Conservation (phyloP, 2,329 filamentous ascomycete genomes). For the Aspergillus hortae region DNA sequence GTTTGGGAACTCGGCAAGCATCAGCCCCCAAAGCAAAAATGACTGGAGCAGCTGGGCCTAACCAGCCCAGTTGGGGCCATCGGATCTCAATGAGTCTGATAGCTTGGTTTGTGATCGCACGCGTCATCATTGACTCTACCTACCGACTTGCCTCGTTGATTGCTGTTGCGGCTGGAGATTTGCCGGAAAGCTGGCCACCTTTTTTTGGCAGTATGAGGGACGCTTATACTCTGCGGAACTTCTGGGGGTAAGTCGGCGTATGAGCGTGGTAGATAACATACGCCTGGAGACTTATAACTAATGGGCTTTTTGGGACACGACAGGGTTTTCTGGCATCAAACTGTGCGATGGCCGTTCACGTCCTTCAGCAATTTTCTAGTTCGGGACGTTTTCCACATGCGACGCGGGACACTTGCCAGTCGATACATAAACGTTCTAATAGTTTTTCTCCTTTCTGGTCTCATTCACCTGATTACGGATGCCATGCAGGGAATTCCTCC, state of each 20-base stretch:
- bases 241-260: slow-evolving; percentile 12
- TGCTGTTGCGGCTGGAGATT: slow-evolving; percentile 13
- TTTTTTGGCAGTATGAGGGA: slow-evolving; percentile 21
- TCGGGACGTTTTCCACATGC: neutral
- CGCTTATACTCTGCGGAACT: slow-evolving; percentile 23
- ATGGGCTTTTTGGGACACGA: neutral
- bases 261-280: no score
- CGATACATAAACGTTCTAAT: neutral
- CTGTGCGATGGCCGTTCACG: neutral
- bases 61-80: slow-evolving; percentile 2
- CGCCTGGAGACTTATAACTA: neutral
- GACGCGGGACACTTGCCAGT: neutral
- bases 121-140: slow-evolving; percentile 16
- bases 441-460: neutral
- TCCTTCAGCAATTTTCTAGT: neutral
- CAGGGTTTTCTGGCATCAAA: neutral
- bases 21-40: neutral
- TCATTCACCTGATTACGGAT: neutral
- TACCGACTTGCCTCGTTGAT: slow-evolving; percentile 20
- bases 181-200: slow-evolving; percentile 20
- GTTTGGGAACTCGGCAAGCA: neutral
- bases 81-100: slow-evolving; percentile 9
- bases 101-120: slow-evolving; percentile 13
- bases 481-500: neutral
- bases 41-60: neutral